phyloP scores from a whole-genome alignment of 2,329 filamentous ascomycete genomes.

The Drechmeria coniospora region DNA sequence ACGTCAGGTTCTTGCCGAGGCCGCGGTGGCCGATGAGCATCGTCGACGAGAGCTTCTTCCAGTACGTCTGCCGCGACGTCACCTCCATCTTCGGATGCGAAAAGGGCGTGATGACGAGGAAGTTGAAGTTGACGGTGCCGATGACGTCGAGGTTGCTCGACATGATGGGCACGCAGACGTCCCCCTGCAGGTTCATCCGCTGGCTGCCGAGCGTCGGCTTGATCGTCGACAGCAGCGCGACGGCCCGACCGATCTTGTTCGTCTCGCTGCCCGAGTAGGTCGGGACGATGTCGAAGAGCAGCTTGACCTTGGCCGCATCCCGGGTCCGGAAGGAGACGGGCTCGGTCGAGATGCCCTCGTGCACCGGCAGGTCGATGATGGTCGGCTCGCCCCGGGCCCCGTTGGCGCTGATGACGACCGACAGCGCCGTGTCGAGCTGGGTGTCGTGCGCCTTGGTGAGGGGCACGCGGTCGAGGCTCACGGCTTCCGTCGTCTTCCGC shows the following conservation, averaged over 20 bases:
- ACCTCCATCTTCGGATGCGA: slow-evolving; percentile 87
- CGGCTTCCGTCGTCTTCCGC: slow-evolving; percentile 63
- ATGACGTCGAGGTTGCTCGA: slow-evolving; percentile 78
- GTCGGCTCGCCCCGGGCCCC: slow-evolving; percentile 77
- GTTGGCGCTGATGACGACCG: slow-evolving; percentile 73
- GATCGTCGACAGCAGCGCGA: slow-evolving; percentile 75
- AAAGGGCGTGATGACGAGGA: slow-evolving; percentile 88
- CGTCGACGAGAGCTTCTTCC: slow-evolving; percentile 80
- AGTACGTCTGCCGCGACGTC: slow-evolving; percentile 83
- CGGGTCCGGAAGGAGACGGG: slow-evolving; percentile 77
- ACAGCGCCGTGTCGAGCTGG: slow-evolving; percentile 85
- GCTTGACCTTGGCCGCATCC: slow-evolving; percentile 67
- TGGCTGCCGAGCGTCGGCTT: slow-evolving; percentile 71
- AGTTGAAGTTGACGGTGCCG: slow-evolving; percentile 92
- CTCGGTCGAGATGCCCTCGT: slow-evolving; percentile 86
- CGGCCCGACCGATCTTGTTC: slow-evolving; percentile 74
- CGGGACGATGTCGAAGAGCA: slow-evolving; percentile 88
- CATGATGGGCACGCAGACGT: slow-evolving; percentile 82
- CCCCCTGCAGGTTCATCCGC: slow-evolving; percentile 82
- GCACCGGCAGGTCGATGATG: slow-evolving; percentile 80
- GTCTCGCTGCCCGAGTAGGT: slow-evolving; percentile 87
- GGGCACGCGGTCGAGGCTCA: slow-evolving; percentile 78
- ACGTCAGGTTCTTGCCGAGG: slow-evolving; percentile 76
- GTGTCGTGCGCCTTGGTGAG: slow-evolving; percentile 79
- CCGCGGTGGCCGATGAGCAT: slow-evolving; percentile 65